Evolutionary conservation across 2,329 filamentous ascomycete genomes (phyloP).

Genomic region (Curvularia verruculosa): DNA sequence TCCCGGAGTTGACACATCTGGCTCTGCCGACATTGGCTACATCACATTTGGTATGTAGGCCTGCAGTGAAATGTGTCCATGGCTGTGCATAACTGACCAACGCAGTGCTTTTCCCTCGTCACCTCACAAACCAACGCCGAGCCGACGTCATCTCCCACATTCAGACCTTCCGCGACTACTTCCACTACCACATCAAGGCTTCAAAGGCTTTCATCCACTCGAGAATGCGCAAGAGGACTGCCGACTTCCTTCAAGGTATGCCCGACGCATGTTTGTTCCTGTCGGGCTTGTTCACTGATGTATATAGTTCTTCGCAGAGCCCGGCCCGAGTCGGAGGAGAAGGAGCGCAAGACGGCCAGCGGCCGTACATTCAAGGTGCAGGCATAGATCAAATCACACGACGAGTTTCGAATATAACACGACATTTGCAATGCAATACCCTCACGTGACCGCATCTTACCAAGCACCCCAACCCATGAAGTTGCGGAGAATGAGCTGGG

Average conservation of each 20-base stretch:
- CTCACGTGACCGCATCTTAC: background rate
- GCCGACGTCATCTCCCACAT: slow-evolving; percentile 98
- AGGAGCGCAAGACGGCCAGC: slow-evolving; percentile 97
- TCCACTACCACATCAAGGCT: slow-evolving; percentile 99
- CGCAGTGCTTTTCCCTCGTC: slow-evolving; percentile 89
- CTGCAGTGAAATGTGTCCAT: slow-evolving; percentile 21
- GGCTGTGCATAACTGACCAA: slow-evolving; percentile 21
- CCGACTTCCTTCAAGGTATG: slow-evolving; percentile 95
- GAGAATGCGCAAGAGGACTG: slow-evolving; percentile 94
- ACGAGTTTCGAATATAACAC: background rate
- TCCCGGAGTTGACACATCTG: slow-evolving; percentile 74
- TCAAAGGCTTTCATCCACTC: slow-evolving; percentile 99
- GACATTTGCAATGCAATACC: background rate
- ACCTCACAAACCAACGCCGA: slow-evolving; percentile 87
- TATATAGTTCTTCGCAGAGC: slow-evolving; percentile 86
- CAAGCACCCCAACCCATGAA: background rate
- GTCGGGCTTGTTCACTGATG: slow-evolving; percentile 43
- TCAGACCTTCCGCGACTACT: slow-evolving; percentile 99
- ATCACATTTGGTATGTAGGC: slow-evolving; percentile 84
- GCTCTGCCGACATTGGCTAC: slow-evolving; percentile 89
- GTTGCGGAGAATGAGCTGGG: background rate
- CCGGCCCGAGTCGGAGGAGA: slow-evolving; percentile 92
- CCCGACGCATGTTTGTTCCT: background rate
- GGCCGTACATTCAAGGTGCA: slow-evolving; percentile 85
- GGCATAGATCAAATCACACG: slow-evolving; percentile 30